Base-by-base conservation (phyloP, 345 rosid genomes). In the Laguncularia racemosa region DNA sequence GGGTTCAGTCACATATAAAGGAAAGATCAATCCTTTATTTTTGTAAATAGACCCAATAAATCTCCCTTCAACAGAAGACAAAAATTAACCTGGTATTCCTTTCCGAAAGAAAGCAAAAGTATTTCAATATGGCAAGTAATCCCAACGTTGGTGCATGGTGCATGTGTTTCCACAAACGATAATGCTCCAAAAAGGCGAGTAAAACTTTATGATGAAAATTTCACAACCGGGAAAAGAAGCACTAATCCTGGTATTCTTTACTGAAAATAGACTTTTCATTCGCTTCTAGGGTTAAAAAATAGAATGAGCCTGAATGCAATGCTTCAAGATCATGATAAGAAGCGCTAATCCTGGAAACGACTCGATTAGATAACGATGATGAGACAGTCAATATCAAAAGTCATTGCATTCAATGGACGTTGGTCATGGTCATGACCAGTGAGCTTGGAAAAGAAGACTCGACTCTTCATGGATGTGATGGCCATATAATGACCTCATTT, bases 161-260 rank as follows among this genome's bases (percentile, higher is more conserved):
- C 79, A 70, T 81, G 85, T 57, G 78, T 75, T 74, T 69, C 85
- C 91, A 79, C 83, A 66, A 79, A 67, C 53, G 58, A 70, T 21
- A 52, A 21, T 38, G 20, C 57, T 51, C 5, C 20, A 18, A 51
- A 64, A 73, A 69, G 40, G 7, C 7, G 40, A 33, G 9, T 33
- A 33, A 33, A 33, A 33, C 40, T 33, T 33, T 33, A 33, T 33
- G 11, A 33, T 33, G 4, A 33, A 54, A 44, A 13, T 26, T 13
- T 53, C 43, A 21, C 5, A 2, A 47, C 50, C 14, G 15, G 23
- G 44, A 16, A 43, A n/a, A 20, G 33, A 10, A 21, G 52, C n/a
- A n/a, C n/a, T n/a, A n/a, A n/a, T n/a, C n/a, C n/a, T n/a, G n/a
- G n/a, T n/a, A n/a, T n/a, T n/a, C n/a, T n/a, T n/a, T n/a, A n/a